Conservation (phyloP, 2,329 filamentous ascomycete genomes). For the Apiospora phragmitis region DNA sequence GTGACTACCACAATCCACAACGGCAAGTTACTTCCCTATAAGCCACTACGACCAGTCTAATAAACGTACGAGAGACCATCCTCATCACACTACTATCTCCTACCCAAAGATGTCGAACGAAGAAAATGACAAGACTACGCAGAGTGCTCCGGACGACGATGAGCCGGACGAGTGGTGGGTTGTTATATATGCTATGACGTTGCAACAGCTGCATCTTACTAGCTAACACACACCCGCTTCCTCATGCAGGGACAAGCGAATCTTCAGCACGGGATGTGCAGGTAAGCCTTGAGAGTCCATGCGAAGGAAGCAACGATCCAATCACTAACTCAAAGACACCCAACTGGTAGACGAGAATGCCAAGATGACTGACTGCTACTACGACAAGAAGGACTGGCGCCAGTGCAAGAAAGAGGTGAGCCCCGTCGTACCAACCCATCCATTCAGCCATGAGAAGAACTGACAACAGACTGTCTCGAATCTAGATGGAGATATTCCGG, state of each 20-base stretch:
- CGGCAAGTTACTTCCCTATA: not conserved
- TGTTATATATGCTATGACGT: not conserved
- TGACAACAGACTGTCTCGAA: conserved; percentile 16
- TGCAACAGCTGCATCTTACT: not conserved
- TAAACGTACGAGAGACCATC: not conserved
- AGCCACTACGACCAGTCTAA: not conserved
- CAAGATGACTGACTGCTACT: conserved; percentile 94
- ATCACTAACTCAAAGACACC: not conserved
- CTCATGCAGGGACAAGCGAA: conserved; percentile 82
- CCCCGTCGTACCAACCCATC: conserved; percentile 17
- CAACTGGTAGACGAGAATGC: conserved; percentile 71
- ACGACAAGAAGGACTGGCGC: conserved; percentile 94
- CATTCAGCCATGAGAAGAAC: not conserved
- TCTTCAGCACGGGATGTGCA: conserved; percentile 93
- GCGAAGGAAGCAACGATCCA: not conserved
- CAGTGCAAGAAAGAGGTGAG: conserved; percentile 84
- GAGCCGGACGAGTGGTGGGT: conserved; percentile 93
- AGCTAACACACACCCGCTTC: not conserved
- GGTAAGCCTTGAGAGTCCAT: conserved; percentile 51
- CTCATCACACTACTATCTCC: not conserved
- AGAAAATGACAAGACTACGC: conserved; percentile 47
- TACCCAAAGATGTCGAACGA: conserved; percentile 57
- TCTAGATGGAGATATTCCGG: conserved; percentile 84
- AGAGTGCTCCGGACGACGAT: conserved; percentile 57
- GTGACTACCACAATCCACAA: not conserved